Evolutionary conservation across 768 basidiomycete species (phyloP).

Genomic region (Mrakia frigida): DNA sequence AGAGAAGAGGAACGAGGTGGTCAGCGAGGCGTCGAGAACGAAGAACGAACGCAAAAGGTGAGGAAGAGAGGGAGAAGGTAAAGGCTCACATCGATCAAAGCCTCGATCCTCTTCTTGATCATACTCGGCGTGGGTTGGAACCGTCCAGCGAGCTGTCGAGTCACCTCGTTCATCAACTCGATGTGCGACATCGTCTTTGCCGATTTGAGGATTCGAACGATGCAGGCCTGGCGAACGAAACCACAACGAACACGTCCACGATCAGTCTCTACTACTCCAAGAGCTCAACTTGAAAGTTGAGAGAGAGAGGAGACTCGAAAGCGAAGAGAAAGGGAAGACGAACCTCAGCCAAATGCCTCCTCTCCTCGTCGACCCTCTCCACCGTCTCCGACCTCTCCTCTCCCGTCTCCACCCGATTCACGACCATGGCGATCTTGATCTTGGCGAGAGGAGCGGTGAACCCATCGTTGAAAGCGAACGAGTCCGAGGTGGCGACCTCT

Average conservation of each 20-base stretch:
- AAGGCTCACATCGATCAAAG: constrained; percentile 74
- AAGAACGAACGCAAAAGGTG: not conserved
- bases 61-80: not conserved
- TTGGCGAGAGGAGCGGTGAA: constrained; percentile 78
- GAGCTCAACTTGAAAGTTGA: not conserved
- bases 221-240: constrained; percentile 64
- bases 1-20: not conserved
- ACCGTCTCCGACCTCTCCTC: constrained; percentile 88
- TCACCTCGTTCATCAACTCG: constrained; percentile 84
- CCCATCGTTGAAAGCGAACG: constrained; percentile 79
- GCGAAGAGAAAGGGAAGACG: constrained; percentile 36
- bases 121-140: constrained; percentile 79
- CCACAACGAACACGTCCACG: not conserved
- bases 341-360: constrained; percentile 84
- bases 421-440: constrained; percentile 88
- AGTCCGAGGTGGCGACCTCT: constrained; percentile 68
- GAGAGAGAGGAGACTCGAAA: not conserved
- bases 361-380: constrained; percentile 84
- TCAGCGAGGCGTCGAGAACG: constrained; percentile 17
- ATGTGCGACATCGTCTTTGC: constrained; percentile 61
- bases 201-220: constrained; percentile 79
- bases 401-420: constrained; percentile 75
- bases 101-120: constrained; percentile 92
- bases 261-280: not conserved
- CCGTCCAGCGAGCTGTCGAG: constrained; percentile 71